phyloP scores from a whole-genome alignment of 2,329 filamentous ascomycete species.

The Tolypocladium capitatum region DNA sequence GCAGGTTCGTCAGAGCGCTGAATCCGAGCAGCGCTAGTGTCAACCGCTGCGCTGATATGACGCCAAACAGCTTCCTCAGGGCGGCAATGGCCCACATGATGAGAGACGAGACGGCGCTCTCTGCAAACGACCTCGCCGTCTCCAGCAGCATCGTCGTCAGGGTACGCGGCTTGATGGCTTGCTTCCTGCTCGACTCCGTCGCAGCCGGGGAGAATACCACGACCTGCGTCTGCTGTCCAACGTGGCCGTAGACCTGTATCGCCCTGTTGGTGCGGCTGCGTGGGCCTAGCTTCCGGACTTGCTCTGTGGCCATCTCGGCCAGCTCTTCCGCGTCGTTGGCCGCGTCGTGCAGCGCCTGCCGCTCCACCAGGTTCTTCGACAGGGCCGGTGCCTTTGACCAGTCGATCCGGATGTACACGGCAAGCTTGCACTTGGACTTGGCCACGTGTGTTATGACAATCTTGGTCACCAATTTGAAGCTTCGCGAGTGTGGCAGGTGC shows the following conservation, averaged over 20 bases:
- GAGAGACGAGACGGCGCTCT: slow-evolving; percentile 62
- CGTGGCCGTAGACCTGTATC: slow-evolving; percentile 64
- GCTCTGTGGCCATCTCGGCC: slow-evolving; percentile 62
- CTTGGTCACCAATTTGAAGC: slow-evolving; percentile 76
- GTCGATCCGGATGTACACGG: slow-evolving; percentile 75
- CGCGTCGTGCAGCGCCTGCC: slow-evolving; percentile 64
- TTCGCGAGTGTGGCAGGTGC: slow-evolving; percentile 71
- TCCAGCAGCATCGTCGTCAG: slow-evolving; percentile 61
- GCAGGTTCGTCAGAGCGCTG: slow-evolving; percentile 60
- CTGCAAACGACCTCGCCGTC: slow-evolving; percentile 55
- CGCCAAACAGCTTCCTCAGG: slow-evolving; percentile 51
- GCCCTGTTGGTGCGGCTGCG: slow-evolving; percentile 65
- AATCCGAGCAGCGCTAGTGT: slow-evolving; percentile 55
- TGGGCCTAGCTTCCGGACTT: slow-evolving; percentile 60
- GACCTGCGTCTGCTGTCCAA: slow-evolving; percentile 55
- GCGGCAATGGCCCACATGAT: slow-evolving; percentile 64
- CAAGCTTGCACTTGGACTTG: slow-evolving; percentile 85
- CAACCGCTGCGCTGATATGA: slow-evolving; percentile 59
- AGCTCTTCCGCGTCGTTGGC: slow-evolving; percentile 60
- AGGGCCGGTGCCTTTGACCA: slow-evolving; percentile 60
- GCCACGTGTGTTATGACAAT: slow-evolving; percentile 87
- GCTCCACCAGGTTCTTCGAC: slow-evolving; percentile 48
- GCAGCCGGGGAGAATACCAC: slow-evolving; percentile 43
- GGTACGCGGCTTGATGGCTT: slow-evolving; percentile 46
- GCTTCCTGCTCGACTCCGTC: slow-evolving; percentile 35